Evolutionary conservation across 1,284 basidiomycete species (phyloP).

Genomic region (Athelia sp.): DNA sequence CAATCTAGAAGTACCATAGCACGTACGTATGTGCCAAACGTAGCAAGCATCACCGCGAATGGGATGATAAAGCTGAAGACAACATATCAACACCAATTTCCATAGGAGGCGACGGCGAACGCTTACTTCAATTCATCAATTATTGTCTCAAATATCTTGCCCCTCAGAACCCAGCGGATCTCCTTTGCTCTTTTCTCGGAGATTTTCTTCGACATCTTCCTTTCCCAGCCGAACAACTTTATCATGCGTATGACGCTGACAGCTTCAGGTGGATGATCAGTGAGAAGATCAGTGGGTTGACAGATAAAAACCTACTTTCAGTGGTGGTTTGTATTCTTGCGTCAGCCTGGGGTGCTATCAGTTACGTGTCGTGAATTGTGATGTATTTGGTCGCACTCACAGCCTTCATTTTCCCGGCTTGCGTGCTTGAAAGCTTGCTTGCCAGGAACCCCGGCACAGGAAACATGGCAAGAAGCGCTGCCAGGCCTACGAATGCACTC

Average conservation of each 20-base stretch:
- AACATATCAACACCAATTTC: not conserved
- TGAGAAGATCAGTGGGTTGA: constrained; percentile 7
- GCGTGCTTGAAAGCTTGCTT: constrained; percentile 11
- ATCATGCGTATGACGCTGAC: constrained; percentile 28
- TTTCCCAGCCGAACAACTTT: constrained; percentile 46
- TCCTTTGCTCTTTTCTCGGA: constrained; percentile 32
- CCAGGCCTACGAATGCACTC: constrained; percentile 29
- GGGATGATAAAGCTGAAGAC: constrained; percentile 30
- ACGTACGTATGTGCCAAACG: constrained; percentile 36
- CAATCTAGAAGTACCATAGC: not conserved
- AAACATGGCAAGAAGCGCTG: constrained; percentile 27
- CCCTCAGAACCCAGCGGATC: constrained; percentile 21
- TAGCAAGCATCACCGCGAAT: constrained; percentile 39
- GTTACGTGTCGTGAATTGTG: not conserved
- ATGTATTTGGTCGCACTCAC: not conserved
- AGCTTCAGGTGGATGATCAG: constrained; percentile 11
- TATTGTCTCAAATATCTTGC: constrained; percentile 10
- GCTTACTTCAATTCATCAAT: constrained; percentile 1
- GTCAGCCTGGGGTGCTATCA: constrained; percentile 21
- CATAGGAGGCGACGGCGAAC: not conserved
- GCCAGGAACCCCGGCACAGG: constrained; percentile 26
- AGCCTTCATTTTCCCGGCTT: constrained; percentile 18
- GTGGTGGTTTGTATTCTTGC: constrained; percentile 32
- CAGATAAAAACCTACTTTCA: constrained; percentile 14
- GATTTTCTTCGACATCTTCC: constrained; percentile 30